A percentile compares a stretch with the other conserved stretches of the same genome.
These are phyloP conservation scores for Arachis hypogaea DNA, from an alignment of 306 rosid genomes.

Conservation along the genomic window DNA sequence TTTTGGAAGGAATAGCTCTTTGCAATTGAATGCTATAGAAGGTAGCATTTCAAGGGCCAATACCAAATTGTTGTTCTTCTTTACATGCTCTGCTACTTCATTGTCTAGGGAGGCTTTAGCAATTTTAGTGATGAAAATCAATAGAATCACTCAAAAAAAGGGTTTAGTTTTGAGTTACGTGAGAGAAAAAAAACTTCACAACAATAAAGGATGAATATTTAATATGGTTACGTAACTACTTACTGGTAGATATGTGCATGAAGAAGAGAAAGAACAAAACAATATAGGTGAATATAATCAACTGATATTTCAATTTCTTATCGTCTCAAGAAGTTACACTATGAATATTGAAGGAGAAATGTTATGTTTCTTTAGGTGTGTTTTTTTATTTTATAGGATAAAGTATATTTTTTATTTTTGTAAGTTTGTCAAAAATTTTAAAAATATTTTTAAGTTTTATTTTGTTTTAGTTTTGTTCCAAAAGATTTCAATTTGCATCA, in stretches of 20 bases:
- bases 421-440: no score
- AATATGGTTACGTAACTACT: no score
- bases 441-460: no score
- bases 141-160: constrained; percentile 35
- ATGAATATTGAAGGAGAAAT: neutral
- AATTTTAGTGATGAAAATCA: constrained; percentile 22
- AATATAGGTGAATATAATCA: neutral
- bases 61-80: constrained; percentile 28
- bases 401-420: no score
- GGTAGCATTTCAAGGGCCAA: constrained; percentile 36
- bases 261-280: neutral
- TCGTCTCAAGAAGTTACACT: neutral
- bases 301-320: neutral
- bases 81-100: constrained; percentile 52
- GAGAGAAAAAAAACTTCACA: no score
- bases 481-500: no score
- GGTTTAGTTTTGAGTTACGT: no score
- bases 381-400: no score
- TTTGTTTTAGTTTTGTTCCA: no score
- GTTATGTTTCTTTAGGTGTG: no score
- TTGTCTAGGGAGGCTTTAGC: constrained; percentile 2
- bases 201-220: no score
- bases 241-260: constrained; percentile 26
- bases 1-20: constrained; percentile 30
- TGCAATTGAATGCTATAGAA: constrained; percentile 6